Percentiles rank a stretch among this genome's conserved stretches.
Conservation (phyloP, 306 rosid genomes). For the Hippophae rhamnoides region DNA sequence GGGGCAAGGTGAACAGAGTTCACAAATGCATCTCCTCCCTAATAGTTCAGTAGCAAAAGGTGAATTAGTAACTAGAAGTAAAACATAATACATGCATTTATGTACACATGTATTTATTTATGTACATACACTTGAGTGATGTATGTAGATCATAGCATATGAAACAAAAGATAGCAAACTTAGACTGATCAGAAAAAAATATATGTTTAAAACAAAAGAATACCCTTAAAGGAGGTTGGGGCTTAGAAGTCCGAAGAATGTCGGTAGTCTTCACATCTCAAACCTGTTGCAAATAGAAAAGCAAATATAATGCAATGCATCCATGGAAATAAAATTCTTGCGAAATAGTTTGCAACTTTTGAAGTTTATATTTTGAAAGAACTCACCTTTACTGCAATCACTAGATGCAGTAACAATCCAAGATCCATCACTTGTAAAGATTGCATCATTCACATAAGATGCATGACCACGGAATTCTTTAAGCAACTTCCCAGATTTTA, state of each 20-base stretch:
- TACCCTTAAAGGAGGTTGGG: constrained; percentile 96
- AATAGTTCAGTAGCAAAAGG: constrained; percentile 22
- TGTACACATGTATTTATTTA: too few species aligned
- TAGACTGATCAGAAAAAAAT: constrained; percentile 4
- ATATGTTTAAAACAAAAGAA: background rate
- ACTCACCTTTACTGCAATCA: constrained; percentile 89
- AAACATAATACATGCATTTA: background rate
- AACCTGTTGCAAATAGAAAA: constrained; percentile 40
- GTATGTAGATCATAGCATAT: background rate
- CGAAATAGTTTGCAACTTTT: background rate
- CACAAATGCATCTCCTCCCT: constrained; percentile 99
- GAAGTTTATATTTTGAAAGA: constrained; percentile 1
- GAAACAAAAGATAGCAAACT: constrained; percentile 5
- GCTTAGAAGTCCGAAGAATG: constrained; percentile 88
- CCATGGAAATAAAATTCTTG: constrained; percentile 1
- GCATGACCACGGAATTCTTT: constrained; percentile 97
- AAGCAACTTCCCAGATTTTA: constrained; percentile 87
- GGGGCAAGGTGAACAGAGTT: constrained; percentile 94
- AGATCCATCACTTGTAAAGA: constrained; percentile 76
- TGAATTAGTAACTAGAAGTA: background rate
- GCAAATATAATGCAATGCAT: constrained; percentile 3
- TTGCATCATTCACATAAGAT: constrained; percentile 90
- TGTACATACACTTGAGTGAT: background rate
- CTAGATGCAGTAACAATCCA: constrained; percentile 91
- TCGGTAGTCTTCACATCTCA: constrained; percentile 90